Evolutionary conservation across 192 early-diverging fungal genomes (phyloP).

Genomic region (Geranomyces michiganensis): DNA sequence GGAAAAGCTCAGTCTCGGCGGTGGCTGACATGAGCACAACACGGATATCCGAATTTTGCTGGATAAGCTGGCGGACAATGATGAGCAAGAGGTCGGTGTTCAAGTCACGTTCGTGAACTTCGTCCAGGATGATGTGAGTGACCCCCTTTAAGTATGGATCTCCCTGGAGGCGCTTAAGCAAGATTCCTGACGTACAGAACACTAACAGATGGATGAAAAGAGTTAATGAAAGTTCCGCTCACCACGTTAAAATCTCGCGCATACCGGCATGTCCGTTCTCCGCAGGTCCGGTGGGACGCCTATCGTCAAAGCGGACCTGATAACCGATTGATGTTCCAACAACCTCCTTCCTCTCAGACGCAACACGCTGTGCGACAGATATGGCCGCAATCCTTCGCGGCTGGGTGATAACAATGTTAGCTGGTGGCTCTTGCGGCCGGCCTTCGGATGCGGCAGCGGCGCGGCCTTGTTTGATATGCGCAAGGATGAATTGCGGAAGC

Average conservation of each 20-base stretch:
- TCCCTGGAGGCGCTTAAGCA: conserved; percentile 69
- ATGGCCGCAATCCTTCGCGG: conserved; percentile 81
- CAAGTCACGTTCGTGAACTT: conserved; percentile 78
- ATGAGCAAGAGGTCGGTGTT: conserved; percentile 83
- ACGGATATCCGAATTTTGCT: conserved; percentile 59
- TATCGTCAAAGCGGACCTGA: conserved; percentile 53
- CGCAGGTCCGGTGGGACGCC: conserved; percentile 34
- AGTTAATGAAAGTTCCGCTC: neutral
- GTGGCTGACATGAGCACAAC: conserved; percentile 94
- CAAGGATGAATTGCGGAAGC: conserved; percentile 86
- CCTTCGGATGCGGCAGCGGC: neutral
- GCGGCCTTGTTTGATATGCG: conserved; percentile 31
- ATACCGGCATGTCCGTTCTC: conserved; percentile 17
- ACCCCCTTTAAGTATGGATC: conserved; percentile 63
- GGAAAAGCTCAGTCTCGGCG: conserved; percentile 77
- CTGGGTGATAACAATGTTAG: conserved; percentile 84
- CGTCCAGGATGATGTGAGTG: conserved; percentile 76
- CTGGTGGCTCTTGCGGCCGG: conserved; percentile 37
- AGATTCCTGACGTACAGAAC: conserved; percentile 74
- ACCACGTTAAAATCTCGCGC: neutral
- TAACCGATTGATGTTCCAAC: conserved; percentile 55
- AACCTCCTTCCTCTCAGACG: conserved; percentile 58
- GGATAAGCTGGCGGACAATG: conserved; percentile 66
- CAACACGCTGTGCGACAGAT: conserved; percentile 66
- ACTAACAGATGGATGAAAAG: conserved; percentile 29